Percentiles rank a stretch among this genome's conserved stretches.
phyloP scores from a whole-genome alignment of 192 early-diverging fungal genomes.

The Phlyctochytrium bullatum region DNA sequence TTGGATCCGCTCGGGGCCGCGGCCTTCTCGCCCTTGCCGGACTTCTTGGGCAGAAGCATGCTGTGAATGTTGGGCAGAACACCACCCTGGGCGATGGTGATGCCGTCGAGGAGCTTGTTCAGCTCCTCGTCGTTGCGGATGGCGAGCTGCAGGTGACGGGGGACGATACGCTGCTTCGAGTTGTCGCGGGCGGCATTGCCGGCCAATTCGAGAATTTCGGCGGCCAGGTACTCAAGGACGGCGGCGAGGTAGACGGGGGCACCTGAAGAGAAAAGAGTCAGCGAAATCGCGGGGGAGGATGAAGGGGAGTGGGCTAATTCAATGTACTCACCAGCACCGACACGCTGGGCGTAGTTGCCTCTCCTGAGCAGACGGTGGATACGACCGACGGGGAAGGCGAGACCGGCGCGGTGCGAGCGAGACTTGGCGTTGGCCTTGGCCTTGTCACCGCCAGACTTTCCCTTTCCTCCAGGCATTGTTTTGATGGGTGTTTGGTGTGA shows the following conservation, averaged over 20 bases:
- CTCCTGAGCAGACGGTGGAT: conserved; percentile 91
- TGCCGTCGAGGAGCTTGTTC: conserved; percentile 85
- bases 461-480: conserved; percentile 40
- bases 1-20: too few species aligned
- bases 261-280: conserved; percentile 27
- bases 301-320: not conserved
- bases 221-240: conserved; percentile 92
- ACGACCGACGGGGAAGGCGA: conserved; percentile 97
- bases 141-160: conserved; percentile 88
- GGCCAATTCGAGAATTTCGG: conserved; percentile 95
- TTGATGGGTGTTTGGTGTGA: not conserved
- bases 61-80: conserved; percentile 57
- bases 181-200: conserved; percentile 94
- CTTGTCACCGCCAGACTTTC: conserved; percentile 26
- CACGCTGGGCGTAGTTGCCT: conserved; percentile 92
- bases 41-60: not conserved
- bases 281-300: not conserved
- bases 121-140: conserved; percentile 96
- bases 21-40: not conserved
- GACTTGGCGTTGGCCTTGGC: conserved; percentile 56
- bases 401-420: conserved; percentile 85
- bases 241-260: conserved; percentile 95
- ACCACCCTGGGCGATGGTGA: conserved; percentile 93
- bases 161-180: conserved; percentile 59
- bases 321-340: conserved; percentile 65